Evolutionary conservation across 306 rosid species (phyloP).

Genomic region (Vigna hirtella): DNA sequence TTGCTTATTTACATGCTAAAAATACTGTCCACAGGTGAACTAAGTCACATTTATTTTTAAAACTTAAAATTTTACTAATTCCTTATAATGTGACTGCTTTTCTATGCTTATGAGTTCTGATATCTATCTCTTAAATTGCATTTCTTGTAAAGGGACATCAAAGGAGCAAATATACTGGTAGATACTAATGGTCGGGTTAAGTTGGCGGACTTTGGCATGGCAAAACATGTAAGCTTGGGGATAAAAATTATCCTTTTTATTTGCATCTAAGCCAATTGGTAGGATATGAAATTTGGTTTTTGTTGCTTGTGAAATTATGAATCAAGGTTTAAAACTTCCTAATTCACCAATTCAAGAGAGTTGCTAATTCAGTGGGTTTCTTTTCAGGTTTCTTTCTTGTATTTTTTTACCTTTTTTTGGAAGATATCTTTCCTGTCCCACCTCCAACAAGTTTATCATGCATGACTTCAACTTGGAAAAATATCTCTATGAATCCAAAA

Average conservation of each 20-base stretch:
- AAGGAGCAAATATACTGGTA: slow-evolving; percentile 94
- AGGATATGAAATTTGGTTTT: slow-evolving; percentile 14
- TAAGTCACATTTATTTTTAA: slow-evolving; percentile 28
- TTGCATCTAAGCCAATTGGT: slow-evolving; percentile 26
- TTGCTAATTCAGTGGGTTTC: not conserved
- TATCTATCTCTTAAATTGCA: slow-evolving; percentile 25
- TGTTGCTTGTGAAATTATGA: slow-evolving; percentile 19
- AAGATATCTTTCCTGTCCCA: slow-evolving; percentile 4
- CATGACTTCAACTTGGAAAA: not conserved
- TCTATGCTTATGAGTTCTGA: not conserved
- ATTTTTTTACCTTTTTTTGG: not conserved
- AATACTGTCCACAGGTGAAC: slow-evolving; percentile 86
- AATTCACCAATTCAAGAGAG: not conserved
- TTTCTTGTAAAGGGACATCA: slow-evolving; percentile 77
- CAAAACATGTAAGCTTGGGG: slow-evolving; percentile 81
- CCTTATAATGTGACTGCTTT: slow-evolving; percentile 35
- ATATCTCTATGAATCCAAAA: not conserved
- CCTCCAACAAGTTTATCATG: not conserved
- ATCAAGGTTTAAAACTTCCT: slow-evolving; percentile 7
- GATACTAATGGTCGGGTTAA: slow-evolving; percentile 90
- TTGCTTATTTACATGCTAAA: slow-evolving; percentile 86
- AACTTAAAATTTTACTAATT: slow-evolving; percentile 7
- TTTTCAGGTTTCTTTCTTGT: not conserved
- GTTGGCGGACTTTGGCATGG: slow-evolving; percentile 98
- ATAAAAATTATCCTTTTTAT: slow-evolving; percentile 9